Conservation (phyloP, 1,284 basidiomycete genomes). For the Trichosporon faecale region DNA sequence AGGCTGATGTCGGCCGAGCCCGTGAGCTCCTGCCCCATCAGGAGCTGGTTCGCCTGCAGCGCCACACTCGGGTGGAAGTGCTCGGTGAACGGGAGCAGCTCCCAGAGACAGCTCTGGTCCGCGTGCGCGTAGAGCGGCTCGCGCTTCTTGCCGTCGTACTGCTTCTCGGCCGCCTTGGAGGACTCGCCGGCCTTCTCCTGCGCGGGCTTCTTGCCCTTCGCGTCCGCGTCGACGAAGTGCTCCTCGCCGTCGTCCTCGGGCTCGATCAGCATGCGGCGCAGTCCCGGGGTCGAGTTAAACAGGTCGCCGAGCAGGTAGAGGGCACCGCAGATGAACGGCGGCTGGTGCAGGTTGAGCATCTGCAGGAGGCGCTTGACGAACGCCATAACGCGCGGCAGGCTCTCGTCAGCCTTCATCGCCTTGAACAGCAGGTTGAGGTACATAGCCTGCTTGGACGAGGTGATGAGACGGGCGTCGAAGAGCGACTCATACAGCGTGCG, state of each 20-base stretch:
- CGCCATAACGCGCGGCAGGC: constrained; percentile 65
- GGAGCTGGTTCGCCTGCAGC: constrained; percentile 78
- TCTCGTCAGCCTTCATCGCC: constrained; percentile 75
- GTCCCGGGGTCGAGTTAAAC: constrained; percentile 68
- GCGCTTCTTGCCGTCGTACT: constrained; percentile 82
- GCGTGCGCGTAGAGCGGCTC: constrained; percentile 88
- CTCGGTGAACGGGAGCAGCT: constrained; percentile 73
- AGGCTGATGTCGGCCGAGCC: constrained; percentile 83
- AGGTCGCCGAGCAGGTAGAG: constrained; percentile 66
- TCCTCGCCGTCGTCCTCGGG: constrained; percentile 56
- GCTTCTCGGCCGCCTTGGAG: constrained; percentile 18
- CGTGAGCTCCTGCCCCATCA: constrained; percentile 64
- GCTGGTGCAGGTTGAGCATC: constrained; percentile 69
- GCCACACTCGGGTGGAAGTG: constrained; percentile 93
- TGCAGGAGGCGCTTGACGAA: constrained; percentile 86
- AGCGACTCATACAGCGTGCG: constrained; percentile 86
- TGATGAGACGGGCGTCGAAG: constrained; percentile 73
- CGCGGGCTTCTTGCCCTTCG: constrained; percentile 14
- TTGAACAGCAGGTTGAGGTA: constrained; percentile 96
- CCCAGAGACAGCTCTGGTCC: constrained; percentile 78
- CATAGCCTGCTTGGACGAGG: constrained; percentile 92
- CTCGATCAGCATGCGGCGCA: constrained; percentile 65
- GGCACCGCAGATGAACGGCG: constrained; percentile 87
- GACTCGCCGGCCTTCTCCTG: constrained; percentile 21
- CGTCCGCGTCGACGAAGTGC: constrained; percentile 54